phyloP scores from a whole-genome alignment of 1,284 basidiomycete genomes.

The Ceratobasidium sp. region DNA sequence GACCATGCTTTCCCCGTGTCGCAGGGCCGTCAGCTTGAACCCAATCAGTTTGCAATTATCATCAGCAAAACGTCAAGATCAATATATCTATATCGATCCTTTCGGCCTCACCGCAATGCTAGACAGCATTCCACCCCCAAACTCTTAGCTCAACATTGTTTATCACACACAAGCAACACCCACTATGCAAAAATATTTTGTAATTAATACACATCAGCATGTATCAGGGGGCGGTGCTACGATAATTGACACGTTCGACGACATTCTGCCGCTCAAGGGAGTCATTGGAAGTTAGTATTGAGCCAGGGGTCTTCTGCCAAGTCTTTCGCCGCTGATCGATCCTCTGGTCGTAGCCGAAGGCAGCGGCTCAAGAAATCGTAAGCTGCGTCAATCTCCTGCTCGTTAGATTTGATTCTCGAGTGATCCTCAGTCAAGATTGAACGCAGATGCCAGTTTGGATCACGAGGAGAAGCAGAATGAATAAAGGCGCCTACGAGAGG shows the following conservation, averaged over 20 bases:
- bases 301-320: constrained; percentile 14
- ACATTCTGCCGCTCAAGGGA: too few species aligned
- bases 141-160: too few species aligned
- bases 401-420: neutral
- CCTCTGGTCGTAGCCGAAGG: constrained; percentile 7
- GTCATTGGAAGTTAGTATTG: too few species aligned
- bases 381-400: neutral
- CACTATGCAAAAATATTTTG: too few species aligned
- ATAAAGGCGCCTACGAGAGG: neutral
- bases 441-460: neutral
- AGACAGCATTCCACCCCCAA: neutral
- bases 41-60: too few species aligned
- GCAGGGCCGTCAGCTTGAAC: too few species aligned
- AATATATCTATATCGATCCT: neutral
- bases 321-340: neutral
- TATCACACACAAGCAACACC: too few species aligned
- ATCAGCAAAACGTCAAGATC: too few species aligned
- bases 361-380: neutral
- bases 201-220: too few species aligned
- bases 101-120: constrained; percentile 1
- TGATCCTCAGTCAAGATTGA: neutral
- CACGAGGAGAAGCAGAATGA: neutral
- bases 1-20: too few species aligned
- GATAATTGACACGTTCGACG: too few species aligned
- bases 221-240: too few species aligned